Conservation (phyloP, 73 alveolate species). For the Tetrahymena thermophila region DNA sequence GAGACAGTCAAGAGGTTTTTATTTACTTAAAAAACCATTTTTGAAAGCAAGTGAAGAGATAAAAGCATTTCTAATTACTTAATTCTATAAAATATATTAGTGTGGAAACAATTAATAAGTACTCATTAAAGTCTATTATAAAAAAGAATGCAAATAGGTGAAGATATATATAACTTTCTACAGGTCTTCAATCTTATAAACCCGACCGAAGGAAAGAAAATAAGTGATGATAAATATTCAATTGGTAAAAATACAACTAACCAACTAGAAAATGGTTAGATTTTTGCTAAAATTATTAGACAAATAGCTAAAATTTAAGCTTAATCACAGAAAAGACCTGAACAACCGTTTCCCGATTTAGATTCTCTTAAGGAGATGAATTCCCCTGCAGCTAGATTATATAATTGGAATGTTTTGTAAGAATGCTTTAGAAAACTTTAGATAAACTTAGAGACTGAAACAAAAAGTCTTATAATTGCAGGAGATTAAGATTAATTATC, state of each 20-base stretch:
- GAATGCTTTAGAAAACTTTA: slow-evolving; percentile 56
- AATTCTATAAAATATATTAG: too few relatives aligned
- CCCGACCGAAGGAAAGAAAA: slow-evolving; percentile 14
- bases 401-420: slow-evolving; percentile 68
- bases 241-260: slow-evolving; percentile 4
- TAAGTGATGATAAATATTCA: slow-evolving; percentile 25
- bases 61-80: neutral
- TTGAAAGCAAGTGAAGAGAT: neutral
- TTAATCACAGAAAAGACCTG: slow-evolving; percentile 14
- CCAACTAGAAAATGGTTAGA: slow-evolving; percentile 36
- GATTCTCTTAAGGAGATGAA: slow-evolving; percentile 42
- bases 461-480: slow-evolving; percentile 40
- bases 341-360: slow-evolving; percentile 39
- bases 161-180: neutral
- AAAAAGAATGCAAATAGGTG: neutral
- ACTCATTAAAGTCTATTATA: neutral
- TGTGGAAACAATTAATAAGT: too few relatives aligned
- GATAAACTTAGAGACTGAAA: slow-evolving; percentile 57
- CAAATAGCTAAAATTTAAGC: slow-evolving; percentile 35
- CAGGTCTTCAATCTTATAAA: neutral
- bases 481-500: slow-evolving; percentile 49
- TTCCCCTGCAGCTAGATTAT: slow-evolving; percentile 52
- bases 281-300: slow-evolving; percentile 25
- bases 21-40: neutral
- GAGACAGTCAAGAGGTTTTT: neutral